Base-by-base conservation (phyloP, 2,329 filamentous ascomycete species). In the Phyllosticta citrichinensis region DNA sequence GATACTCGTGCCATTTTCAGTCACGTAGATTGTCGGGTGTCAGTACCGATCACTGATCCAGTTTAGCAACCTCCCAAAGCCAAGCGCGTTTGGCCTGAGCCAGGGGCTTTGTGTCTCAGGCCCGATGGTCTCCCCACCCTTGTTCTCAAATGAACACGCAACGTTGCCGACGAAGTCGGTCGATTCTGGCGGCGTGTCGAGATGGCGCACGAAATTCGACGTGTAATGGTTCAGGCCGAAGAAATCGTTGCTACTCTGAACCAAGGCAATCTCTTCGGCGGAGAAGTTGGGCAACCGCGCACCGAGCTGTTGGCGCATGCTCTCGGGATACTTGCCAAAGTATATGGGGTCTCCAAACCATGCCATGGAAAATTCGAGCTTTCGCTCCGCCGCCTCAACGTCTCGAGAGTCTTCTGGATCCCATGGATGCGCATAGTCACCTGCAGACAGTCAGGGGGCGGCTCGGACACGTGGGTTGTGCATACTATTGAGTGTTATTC, bases 221-320 rank as follows among this genome's bases (percentile, higher is more conserved):
- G 89, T 92, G 79, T 96, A 96, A 80, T 91, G 88, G 79, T 96
- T 95, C 89, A 93, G 93, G 73, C 89, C 91, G 74, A 95, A 95
- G 76, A 95, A 95, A 78, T 95, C 91, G 73, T 94, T 94, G 71
- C 87, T 90, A n/a, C 88, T 89, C 69, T 87, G 81, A 54, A 96
- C 85, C n/a, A 94, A 79, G 2, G 83, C 83, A 24, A 79, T 74
- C 70, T 96, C 89, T 66, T 89, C 87, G 0, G 81, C 74, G 0
- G 87, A 91, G 73, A 89, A 94, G 53, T 79, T 77, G 5, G 91
- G 91, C 55, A 95, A 81, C 14, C 89, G 84, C 70, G 87, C 80
- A 61, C 90, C 89, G 19, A 95, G 84, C 77, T 95, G 90, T 71
- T 84, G 83, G 62, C 83, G 81, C 89, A 95, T 95, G 63, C 87